Evolutionary conservation across 2,329 filamentous ascomycete species (phyloP), one percentile per base, ranked within the genome.

Genomic region (Elsinoe perseae): DNA sequence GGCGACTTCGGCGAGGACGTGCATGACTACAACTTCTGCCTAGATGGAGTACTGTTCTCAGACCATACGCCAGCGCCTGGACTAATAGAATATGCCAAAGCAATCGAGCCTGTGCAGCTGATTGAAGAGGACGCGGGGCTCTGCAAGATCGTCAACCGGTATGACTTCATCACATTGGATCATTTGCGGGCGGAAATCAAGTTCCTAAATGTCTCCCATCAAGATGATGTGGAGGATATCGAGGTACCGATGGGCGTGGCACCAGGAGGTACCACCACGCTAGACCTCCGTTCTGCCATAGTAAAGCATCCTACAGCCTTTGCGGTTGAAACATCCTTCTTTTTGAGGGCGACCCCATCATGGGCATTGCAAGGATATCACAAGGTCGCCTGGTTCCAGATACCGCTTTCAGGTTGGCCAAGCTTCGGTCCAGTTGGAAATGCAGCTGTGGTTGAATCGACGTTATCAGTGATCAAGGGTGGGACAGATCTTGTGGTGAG

Each of bases 281-380:
- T 56, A 4, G 57, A 56, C 21, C 27, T 58, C 7, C 53, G 8
- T 38, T 50, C 12, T 34, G 50, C 28, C 8, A 36, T 20, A 1
- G 54, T 2, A 27, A 53, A 16, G 40, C 14, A 30, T 23, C 64
- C 66, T 4, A 66, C 66, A 16, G 76, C 79, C 56, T 66, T 70
- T 0, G 78, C 74, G 61, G 62, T 82, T 32, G 75, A 72, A 1
- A 62, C 81, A 27, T 70, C 69, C 1, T 69, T 82, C 56, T 63
- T 65, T 3, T 70, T 77, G 25, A 71, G 72, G 57, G 61, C 72
- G 54, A 61, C 71, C 3, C 73, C 75, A 0, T 59, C 68, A 0
- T 85, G 82, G 81, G 56, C 57, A 8, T 57, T 61, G 8, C 14
- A 16, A 12, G 50, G 56, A 18, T 58, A 56, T 6, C 58, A 62